These are phyloP conservation scores for Fusarium compactum DNA, from an alignment of 2,329 filamentous ascomycete genomes.

Conservation along the genomic window DNA sequence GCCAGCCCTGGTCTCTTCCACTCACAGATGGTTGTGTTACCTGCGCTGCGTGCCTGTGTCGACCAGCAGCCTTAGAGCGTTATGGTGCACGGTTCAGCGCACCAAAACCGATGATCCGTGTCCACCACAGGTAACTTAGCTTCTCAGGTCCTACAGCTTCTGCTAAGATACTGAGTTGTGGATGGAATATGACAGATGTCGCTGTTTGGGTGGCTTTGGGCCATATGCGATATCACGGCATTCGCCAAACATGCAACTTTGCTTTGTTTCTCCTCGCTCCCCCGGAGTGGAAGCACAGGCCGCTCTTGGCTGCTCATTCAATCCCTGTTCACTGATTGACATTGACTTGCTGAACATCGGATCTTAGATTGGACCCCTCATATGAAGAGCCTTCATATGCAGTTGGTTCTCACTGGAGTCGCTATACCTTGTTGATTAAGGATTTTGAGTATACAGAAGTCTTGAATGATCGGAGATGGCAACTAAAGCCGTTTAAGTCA, in stretches of 20 bases:
- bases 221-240: conserved; percentile 14
- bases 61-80: conserved; percentile 39
- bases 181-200: conserved; percentile 34
- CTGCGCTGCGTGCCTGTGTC: conserved; percentile 39
- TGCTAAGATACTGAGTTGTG: conserved; percentile 23
- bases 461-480: conserved; percentile 33
- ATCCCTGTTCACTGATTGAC: conserved; percentile 27
- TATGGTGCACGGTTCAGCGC: conserved; percentile 45
- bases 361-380: conserved; percentile 45
- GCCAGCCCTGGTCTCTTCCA: conserved; percentile 39
- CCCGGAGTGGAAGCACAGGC: conserved; percentile 33
- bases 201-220: conserved; percentile 24
- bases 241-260: conserved; percentile 34
- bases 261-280: conserved; percentile 10
- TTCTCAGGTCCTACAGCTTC: conserved; percentile 16
- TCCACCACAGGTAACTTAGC: not conserved
- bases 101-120: conserved; percentile 39
- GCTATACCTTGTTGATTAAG: conserved; percentile 33
- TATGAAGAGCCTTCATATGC: conserved; percentile 39
- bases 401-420: conserved; percentile 40
- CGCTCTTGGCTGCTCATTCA: conserved; percentile 28
- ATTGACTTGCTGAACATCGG: conserved; percentile 28
- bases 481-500: conserved; percentile 42
- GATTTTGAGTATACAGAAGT: conserved; percentile 19
- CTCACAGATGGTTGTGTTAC: conserved; percentile 30